Percentiles rank a stretch among this genome's conserved stretches.
Conservation (phyloP, 306 rosid species). For the Rosa persica region DNA sequence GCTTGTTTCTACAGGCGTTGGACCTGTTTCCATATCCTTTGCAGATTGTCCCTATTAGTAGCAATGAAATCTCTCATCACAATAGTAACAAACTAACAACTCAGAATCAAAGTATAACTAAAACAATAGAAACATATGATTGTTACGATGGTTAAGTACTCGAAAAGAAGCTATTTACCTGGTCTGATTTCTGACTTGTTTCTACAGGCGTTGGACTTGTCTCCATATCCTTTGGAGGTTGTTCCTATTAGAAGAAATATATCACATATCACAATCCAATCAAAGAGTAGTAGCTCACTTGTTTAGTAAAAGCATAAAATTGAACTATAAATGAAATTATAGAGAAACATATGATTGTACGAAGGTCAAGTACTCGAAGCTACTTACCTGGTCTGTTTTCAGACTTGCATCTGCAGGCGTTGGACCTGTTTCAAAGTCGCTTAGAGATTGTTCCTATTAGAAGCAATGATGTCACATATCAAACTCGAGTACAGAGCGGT, state of each 20-base stretch:
- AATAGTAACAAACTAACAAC: no score
- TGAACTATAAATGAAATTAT: not conserved
- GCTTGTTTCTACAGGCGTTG: no score
- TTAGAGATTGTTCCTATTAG: not conserved
- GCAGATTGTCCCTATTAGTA: no score
- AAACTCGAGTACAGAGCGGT: not conserved
- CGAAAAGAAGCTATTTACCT: not conserved
- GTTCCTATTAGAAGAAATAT: slow-evolving; percentile 10
- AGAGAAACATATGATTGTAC: not conserved
- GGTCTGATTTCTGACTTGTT: not conserved
- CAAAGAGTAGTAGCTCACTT: no score
- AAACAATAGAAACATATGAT: no score
- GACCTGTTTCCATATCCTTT: no score
- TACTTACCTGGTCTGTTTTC: slow-evolving; percentile 7
- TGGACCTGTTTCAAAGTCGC: not conserved
- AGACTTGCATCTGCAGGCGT: not conserved
- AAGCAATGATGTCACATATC: slow-evolving; percentile 15
- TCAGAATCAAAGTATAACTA: no score
- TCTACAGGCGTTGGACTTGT: not conserved
- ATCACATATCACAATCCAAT: slow-evolving; percentile 7
- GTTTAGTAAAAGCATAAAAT: no score
- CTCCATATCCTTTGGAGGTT: not conserved
- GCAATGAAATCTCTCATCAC: no score
- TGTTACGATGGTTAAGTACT: no score
- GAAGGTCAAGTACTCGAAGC: not conserved